These are phyloP conservation scores for Trichoderma semiorbis DNA, from an alignment of 2,329 filamentous ascomycete genomes.

Conservation along the genomic window DNA sequence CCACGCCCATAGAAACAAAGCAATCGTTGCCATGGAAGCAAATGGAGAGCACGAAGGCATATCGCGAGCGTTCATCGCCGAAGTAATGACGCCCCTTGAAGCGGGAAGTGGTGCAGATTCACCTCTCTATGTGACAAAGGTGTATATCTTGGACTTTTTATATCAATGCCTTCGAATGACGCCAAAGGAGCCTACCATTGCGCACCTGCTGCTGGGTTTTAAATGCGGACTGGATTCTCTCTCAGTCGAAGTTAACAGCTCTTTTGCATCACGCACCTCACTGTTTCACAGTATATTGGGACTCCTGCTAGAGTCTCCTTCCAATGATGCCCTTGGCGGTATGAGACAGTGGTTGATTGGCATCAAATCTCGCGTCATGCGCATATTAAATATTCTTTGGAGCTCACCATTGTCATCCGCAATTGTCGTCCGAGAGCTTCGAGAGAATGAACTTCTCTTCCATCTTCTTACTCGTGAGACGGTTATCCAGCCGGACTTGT, in stretches of 20 bases:
- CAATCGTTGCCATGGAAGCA: constrained; percentile 82
- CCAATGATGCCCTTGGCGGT: constrained; percentile 54
- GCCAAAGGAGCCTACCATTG: constrained; percentile 76
- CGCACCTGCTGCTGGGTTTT: constrained; percentile 88
- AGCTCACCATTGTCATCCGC: constrained; percentile 72
- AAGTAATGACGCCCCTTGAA: constrained; percentile 68
- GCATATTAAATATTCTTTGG: constrained; percentile 79
- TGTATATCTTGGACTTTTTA: constrained; percentile 81
- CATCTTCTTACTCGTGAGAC: constrained; percentile 69
- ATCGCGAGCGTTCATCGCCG: constrained; percentile 65
- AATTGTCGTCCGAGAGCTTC: constrained; percentile 74
- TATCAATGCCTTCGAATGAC: constrained; percentile 73
- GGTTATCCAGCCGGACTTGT: constrained; percentile 63
- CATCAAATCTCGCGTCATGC: constrained; percentile 65
- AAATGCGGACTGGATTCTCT: constrained; percentile 69
- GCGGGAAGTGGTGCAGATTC: constrained; percentile 66
- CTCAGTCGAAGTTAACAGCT: constrained; percentile 62
- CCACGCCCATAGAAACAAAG: constrained; percentile 70
- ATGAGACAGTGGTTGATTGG: constrained; percentile 67
- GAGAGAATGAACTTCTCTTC: constrained; percentile 75
- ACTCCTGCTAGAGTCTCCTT: constrained; percentile 67
- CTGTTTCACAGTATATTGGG: constrained; percentile 79
- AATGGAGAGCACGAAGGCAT: constrained; percentile 79
- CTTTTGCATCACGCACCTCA: constrained; percentile 69
- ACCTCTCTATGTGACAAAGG: constrained; percentile 75